Conservation (phyloP, 2,329 filamentous ascomycete genomes). For the Stachybotrys elegans region DNA sequence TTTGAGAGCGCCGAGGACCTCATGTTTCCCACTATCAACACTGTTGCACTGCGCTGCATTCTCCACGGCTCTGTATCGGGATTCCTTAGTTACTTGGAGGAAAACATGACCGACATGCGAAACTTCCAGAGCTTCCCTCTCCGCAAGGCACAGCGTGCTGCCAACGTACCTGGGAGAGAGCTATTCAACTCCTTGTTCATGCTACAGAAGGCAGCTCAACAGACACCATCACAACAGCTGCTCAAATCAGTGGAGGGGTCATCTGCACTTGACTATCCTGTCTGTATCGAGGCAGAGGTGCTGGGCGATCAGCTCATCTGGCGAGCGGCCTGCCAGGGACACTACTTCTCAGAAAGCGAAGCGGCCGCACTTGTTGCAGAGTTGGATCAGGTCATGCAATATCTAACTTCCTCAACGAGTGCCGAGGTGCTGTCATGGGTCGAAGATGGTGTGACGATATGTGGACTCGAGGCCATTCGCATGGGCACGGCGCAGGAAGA, state of each 20-base stretch:
- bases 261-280: constrained; percentile 66
- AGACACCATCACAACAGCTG: constrained; percentile 25
- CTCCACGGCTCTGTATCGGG: constrained; percentile 62
- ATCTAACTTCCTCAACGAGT: constrained; percentile 46
- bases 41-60: constrained; percentile 67
- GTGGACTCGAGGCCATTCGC: constrained; percentile 44
- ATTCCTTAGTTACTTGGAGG: constrained; percentile 70
- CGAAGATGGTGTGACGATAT: constrained; percentile 53
- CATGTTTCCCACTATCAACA: constrained; percentile 91
- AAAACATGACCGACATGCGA: constrained; percentile 59
- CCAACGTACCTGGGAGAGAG: constrained; percentile 25
- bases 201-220: constrained; percentile 36
- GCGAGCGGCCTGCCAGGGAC: constrained; percentile 65
- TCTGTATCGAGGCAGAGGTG: constrained; percentile 77
- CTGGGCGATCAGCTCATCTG: constrained; percentile 53
- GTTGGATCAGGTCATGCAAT: constrained; percentile 54
- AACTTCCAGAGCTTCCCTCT: constrained; percentile 74
- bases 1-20: constrained; percentile 61
- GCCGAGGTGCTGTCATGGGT: constrained; percentile 50
- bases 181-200: constrained; percentile 56
- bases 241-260: constrained; percentile 58
- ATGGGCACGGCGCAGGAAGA: neutral
- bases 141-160: constrained; percentile 54
- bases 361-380: constrained; percentile 47
- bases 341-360: constrained; percentile 41